Evolutionary conservation across 805 yeast species (phyloP), one percentile per base, ranked within the genome.

Genomic region (Clavispora vitiphila): DNA sequence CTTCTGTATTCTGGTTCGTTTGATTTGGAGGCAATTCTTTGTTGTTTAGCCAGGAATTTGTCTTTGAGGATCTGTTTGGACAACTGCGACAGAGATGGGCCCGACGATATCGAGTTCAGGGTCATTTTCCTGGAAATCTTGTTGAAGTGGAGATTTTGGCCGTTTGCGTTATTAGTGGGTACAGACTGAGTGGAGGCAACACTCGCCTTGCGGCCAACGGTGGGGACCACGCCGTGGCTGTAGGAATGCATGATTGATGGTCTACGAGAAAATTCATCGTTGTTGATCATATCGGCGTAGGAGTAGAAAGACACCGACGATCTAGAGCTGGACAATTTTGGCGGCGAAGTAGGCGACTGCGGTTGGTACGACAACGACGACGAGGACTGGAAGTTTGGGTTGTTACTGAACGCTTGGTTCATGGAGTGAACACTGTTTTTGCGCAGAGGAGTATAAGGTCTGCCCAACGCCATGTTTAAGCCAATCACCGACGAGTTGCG

Each of bases 251-350:
- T 69, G 49, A 71, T 61, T 21, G 66, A 73, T 7, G 89, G 89
- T 61, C 88, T 74, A 60, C 85, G 75, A 40, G 78, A 71, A 39
- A 61, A 69, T 53, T 81, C 84, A 60, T 83, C 91, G 51, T 77
- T 80, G 48, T 71, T 76, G 46, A 84, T 73, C 77, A 86, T 75
- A 53, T 86, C 96, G 3, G 91, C 95, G 60, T 83, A 86, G 2
- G 89, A 81, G 56, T 79, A 83, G 57, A 86, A 86, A 29, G 74
- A 69, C 16, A 73, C 61, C 2, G 69, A 57, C 4, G 71, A 65
- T 35, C 60, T 60, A 10, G 70, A 61, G 36, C 55, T 49, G 20
- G 63, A 57, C 48, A 61, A 55, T 38, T 63, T 63, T 14, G 73
- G 71, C 7, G 76, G 72, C n/a, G 69, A 60, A 19, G 60, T 49